Base-by-base conservation (phyloP, 2,329 filamentous ascomycete genomes). In the Penicillium polonicum region DNA sequence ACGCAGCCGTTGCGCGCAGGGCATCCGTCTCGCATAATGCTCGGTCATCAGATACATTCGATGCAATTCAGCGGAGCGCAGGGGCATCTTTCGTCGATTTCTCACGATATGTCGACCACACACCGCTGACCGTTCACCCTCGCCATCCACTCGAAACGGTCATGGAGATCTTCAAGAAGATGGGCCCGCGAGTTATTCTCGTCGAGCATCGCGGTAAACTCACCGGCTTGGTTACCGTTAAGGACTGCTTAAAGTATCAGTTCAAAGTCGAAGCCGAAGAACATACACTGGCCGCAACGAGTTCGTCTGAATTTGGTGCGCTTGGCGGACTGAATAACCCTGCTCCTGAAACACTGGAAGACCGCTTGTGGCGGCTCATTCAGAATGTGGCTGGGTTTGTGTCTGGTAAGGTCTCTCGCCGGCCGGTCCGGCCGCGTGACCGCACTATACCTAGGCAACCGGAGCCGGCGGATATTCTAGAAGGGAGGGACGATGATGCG, bases 131-230 rank as follows among this genome's bases (percentile, higher is more conserved):
- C 0, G 92, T 92, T 1, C 94, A 99, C 70, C 94, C 94, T 0
- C 87, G 91, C 1, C 85, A 97, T 0, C 90, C 93, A 0, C 85
- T 99, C 0, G 94, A 99, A 76, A 99, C 94, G 0, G 93, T 96
- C 33, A 97, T 99, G 92, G 94, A 99, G 71, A 82, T 99, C 12
- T 99, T 99, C 80, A 93, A 93, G 74, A 99, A 97, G 78, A 95
- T 99, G 72, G 94, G 94, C 0, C 94, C 93, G 0, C 85, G 94
- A 1, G 92, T 97, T 6, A 93, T 99, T 49, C 82, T 99, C 4
- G 88, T 97, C 39, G 94, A 99, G 74, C 89, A 96, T 71, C 89
- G 90, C 58, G 94, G 94, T 15, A 85, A 85, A 49, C 82, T 99
- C 2, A 85, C 84, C 0, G 94, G 94, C 0, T 82, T 99, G 0